Conservation (phyloP, 2,329 filamentous ascomycete genomes). For the Diaporthe capsici region DNA sequence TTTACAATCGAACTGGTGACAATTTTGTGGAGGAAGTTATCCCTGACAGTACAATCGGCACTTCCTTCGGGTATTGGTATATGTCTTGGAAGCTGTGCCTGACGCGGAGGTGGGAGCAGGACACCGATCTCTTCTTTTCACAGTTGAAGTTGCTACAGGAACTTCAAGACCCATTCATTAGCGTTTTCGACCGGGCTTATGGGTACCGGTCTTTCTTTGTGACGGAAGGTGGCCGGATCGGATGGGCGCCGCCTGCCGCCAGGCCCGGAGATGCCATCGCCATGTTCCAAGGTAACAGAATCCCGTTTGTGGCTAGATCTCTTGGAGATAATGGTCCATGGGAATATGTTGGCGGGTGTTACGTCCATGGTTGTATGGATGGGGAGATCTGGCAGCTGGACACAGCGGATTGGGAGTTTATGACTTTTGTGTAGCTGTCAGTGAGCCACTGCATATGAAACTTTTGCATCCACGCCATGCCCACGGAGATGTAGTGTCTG, state of each 20-base stretch:
- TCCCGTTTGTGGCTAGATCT: background rate
- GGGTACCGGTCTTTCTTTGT: background rate
- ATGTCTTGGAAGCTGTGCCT: background rate
- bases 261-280: constrained; percentile 1
- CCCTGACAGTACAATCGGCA: background rate
- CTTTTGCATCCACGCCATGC: no score
- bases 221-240: background rate
- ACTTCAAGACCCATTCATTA: background rate
- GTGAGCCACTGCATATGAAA: no score
- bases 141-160: background rate
- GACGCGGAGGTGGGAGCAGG: background rate
- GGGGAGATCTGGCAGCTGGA: background rate
- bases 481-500: no score
- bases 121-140: background rate
- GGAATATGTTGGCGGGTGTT: constrained; percentile 5
- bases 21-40: background rate
- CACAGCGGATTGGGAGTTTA: background rate
- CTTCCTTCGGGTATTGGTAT: background rate
- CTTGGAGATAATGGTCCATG: background rate
- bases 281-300: constrained; percentile 5
- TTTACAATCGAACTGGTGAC: background rate
- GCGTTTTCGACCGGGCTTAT: background rate
- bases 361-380: background rate
- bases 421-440: background rate
- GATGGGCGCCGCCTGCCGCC: background rate